Base-by-base conservation (phyloP, 169 alveolate species). In the Plasmodium malariae region DNA sequence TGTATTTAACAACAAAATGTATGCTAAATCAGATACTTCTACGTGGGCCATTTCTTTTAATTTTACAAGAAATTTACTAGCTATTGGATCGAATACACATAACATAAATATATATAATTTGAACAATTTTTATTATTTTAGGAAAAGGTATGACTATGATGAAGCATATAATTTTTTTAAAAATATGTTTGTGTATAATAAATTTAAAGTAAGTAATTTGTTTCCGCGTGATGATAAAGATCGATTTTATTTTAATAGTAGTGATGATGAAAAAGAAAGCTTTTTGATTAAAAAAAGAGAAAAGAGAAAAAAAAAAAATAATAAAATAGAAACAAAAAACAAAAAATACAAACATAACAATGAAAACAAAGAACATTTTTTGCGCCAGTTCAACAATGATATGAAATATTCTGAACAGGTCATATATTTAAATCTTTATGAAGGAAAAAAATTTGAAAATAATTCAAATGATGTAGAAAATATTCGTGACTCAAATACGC, bases 31-130 rank as follows among this genome's bases (percentile, higher is more conserved):
- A 6, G 91, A 83, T 57, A 60, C 80, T 4, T 67, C 85, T 17
- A 83, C 91, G 12, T 83, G 91, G 91, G 91, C 91, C 21, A 83
- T 83, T 67, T 83, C 91, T 28, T 83, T 83, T 60, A 83, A 83
- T 57, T 83, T 83, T 24, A 28, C 45, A 19, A 83, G 67, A 67
- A 83, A 83, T 83, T 83, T 83, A 83, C 19, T 83, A 83, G 91
- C 91, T 28, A 45, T 83, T 57, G 91, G 91, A 14, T 83, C 91
- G 40, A 83, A 83, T 32, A 67, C 80, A 0, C 91, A 83, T 40
- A 83, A 83, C 36, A 83, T 83, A 83, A 43, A 83, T 30, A 67
- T 83, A 65, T 83, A 83, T 48, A 83, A 83, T 60, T 83, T 83
- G 73, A 83, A 83, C 21, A 83, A 83, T 60, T 83, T 83, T 65